Conservation (phyloP, 805 yeast genomes). For the Barnettozyma pratensis region DNA sequence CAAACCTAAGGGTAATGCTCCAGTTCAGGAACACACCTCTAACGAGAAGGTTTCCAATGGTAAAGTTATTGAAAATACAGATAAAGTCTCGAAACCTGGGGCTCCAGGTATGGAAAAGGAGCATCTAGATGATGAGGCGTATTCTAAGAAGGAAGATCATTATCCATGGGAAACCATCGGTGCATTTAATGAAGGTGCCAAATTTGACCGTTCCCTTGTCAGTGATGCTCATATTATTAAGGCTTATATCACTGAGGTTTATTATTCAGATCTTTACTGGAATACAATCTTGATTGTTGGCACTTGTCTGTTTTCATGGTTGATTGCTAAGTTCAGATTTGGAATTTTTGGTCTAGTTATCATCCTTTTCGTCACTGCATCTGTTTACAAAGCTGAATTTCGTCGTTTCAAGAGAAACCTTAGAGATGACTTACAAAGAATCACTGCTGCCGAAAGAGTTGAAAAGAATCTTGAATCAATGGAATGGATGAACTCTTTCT, state of each 20-base stretch:
- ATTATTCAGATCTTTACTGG: slow-evolving; percentile 68
- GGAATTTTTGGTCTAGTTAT: slow-evolving; percentile 59
- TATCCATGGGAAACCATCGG: slow-evolving; percentile 35
- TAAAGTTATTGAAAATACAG: background rate
- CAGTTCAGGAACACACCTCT: background rate
- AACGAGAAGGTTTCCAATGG: background rate
- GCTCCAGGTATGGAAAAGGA: background rate
- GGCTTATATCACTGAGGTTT: slow-evolving; percentile 60
- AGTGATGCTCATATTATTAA: slow-evolving; percentile 37
- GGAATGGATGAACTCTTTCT: slow-evolving; percentile 74
- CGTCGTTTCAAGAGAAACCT: slow-evolving; percentile 71
- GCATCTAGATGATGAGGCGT: background rate
- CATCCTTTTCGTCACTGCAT: slow-evolving; percentile 54
- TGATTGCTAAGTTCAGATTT: slow-evolving; percentile 54
- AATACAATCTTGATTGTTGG: slow-evolving; percentile 61
- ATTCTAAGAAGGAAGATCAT: slow-evolving; percentile 5
- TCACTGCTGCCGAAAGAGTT: slow-evolving; percentile 55
- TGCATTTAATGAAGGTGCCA: slow-evolving; percentile 21
- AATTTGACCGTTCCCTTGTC: slow-evolving; percentile 21
- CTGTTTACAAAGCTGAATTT: slow-evolving; percentile 68
- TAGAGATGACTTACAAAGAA: slow-evolving; percentile 71
- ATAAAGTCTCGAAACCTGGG: background rate
- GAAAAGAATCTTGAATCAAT: slow-evolving; percentile 66
- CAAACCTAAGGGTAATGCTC: background rate
- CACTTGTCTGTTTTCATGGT: slow-evolving; percentile 70